Base-by-base conservation (phyloP, 139 green algal genomes). In the Chlorella sorokiniana region DNA sequence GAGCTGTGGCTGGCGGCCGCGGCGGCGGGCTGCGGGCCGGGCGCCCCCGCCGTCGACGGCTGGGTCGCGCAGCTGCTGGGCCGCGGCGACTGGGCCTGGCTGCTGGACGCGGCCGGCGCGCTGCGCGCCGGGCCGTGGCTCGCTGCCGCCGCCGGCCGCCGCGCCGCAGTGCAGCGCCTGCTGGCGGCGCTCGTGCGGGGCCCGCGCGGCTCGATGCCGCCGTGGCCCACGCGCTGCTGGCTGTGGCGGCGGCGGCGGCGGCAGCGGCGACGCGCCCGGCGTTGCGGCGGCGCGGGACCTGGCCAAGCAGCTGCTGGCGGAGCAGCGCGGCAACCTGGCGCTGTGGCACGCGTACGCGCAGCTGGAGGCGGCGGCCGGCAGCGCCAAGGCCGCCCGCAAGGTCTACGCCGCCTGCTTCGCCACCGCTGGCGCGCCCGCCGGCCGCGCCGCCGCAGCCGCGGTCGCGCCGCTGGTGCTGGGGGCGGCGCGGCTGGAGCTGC, bases 311-410 rank as follows among this genome's bases (percentile, higher is more conserved):
- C 78, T 95, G 52, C 85, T 94, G 42, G 74, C 76, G 4, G 38
- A 44, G 64, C 88, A 85, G 31, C 79, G 90, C 20, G 73, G 78
- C 40, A 86, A 87, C 63, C 65, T 90, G 38, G 69, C 42, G 52
- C 80, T 93, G 70, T 90, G 86, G 82, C 77, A 44, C 33, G 71
- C 91, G 0, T 88, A 91, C 62, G 85, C 85, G 3, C 23, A 73
- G 37, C 62, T 92, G 41, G 85, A 94, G 69, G 79, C 54, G 11
- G 48, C 64, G 7, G 78, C 86, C 0, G 79, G 88, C 16, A 82
- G 83, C 22, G n/a, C 63, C 41, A 92, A 91, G 65, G 86, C 88
- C 27, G 86, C 86, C 11, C 81, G 83, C 38, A 90, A 90, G 51
- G 86, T 91, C 8, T 85, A 87, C 29, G 69, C 85, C 18, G 76